Conservation (phyloP, 345 rosid genomes). For the Eucalyptus sp. region DNA sequence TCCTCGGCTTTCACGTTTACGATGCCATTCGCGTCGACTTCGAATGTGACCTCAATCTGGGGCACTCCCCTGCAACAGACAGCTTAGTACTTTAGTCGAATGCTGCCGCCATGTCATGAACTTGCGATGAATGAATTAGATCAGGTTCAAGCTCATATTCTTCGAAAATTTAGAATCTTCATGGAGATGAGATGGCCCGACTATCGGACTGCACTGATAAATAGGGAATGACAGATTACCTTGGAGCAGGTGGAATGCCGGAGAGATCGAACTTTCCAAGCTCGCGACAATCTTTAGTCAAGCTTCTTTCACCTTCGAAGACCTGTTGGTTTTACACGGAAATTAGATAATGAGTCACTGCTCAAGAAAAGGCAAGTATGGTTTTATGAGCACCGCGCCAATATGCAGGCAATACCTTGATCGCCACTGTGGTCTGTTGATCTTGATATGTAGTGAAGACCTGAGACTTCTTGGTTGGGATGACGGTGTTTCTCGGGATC, state of each 20-base stretch:
- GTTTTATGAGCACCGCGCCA: background rate
- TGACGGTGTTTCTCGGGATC: constrained; percentile 97
- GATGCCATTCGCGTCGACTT: constrained; percentile 39
- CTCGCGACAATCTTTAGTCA: constrained; percentile 81
- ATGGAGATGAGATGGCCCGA: background rate
- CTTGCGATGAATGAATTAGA: background rate
- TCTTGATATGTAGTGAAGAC: constrained; percentile 98
- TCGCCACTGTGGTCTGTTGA: constrained; percentile 93
- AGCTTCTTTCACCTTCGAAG: constrained; percentile 96
- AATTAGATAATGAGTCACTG: background rate
- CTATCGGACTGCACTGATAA: background rate
- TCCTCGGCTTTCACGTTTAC: constrained; percentile 47
- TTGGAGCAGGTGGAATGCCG: constrained; percentile 90
- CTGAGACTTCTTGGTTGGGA: constrained; percentile 97
- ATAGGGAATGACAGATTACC: constrained; percentile 15
- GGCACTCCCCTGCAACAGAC: constrained; percentile 68
- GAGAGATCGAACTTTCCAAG: constrained; percentile 79
- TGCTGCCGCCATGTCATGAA: background rate
- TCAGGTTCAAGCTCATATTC: background rate
- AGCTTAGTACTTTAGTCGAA: background rate
- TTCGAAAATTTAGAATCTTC: background rate
- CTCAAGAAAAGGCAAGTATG: background rate
- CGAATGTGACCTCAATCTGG: constrained; percentile 80
- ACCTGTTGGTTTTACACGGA: constrained; percentile 24
- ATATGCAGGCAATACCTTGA: constrained; percentile 36